Percentiles rank a stretch among this genome's conserved stretches.
phyloP scores from a whole-genome alignment of 2,329 filamentous ascomycete species.

The Gaeumannomyces sp. region DNA sequence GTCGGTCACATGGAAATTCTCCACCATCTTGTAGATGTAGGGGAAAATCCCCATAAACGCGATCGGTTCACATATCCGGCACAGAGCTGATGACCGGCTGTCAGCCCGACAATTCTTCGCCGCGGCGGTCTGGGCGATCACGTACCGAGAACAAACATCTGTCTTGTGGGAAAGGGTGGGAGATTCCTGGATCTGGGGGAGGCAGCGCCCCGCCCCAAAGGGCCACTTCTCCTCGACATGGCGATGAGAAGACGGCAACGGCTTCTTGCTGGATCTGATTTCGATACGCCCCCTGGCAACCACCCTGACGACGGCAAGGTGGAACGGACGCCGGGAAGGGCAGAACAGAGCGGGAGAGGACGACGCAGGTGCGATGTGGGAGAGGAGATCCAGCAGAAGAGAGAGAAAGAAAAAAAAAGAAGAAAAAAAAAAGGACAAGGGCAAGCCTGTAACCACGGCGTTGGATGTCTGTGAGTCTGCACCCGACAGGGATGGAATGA shows the following conservation, averaged over 20 bases:
- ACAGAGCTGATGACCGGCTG: constrained; percentile 57
- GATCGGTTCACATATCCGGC: constrained; percentile 95
- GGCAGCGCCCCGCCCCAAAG: not conserved
- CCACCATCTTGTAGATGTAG: constrained; percentile 96
- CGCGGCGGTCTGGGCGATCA: constrained; percentile 1
- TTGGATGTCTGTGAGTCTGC: constrained; percentile 1
- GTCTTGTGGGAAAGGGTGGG: constrained; percentile 30
- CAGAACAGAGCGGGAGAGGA: not conserved
- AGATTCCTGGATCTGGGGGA: constrained; percentile 1
- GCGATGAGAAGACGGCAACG: not conserved
- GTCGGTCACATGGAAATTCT: constrained; percentile 79
- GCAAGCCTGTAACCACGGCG: not conserved
- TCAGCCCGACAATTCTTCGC: not conserved
- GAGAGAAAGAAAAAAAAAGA: not conserved
- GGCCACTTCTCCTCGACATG: not conserved
- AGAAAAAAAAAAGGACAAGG: not conserved
- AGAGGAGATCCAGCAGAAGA: not conserved
- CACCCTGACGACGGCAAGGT: not conserved
- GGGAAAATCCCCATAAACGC: constrained; percentile 99
- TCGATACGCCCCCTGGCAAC: not conserved
- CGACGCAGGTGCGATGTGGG: not conserved
- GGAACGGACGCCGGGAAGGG: not conserved
- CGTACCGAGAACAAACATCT: constrained; percentile 32
- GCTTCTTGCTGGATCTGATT: not conserved
- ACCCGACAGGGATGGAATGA: not conserved